A percentile compares a stretch with the other conserved stretches of the same genome.
phyloP scores from a whole-genome alignment of 148 eudicot species.

The Spergularia marina region DNA sequence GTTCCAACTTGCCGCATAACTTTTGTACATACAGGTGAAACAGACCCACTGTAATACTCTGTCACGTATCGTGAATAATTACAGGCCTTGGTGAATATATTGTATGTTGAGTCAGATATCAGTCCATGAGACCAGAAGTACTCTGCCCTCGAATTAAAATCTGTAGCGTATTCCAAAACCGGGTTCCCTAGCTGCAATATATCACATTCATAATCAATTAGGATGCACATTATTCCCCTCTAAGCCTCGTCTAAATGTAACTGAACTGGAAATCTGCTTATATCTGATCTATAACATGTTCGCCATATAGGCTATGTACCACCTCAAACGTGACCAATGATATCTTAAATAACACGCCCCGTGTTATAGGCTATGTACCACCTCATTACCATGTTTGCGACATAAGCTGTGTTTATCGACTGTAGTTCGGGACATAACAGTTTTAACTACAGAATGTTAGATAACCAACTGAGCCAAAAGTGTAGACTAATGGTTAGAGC shows the following conservation, averaged over 20 bases:
- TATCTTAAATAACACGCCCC: too few species aligned
- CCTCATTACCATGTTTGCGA: not conserved
- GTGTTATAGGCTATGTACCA: too few species aligned
- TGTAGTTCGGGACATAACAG: not conserved
- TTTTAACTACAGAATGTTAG: not conserved
- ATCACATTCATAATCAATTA: constrained; percentile 3
- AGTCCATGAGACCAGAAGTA: constrained; percentile 97
- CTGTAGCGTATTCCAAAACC: constrained; percentile 78
- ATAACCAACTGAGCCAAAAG: too few species aligned
- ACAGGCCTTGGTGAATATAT: constrained; percentile 68
- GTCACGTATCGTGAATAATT: constrained; percentile 86
- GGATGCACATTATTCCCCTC: not conserved
- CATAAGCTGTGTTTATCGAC: not conserved
- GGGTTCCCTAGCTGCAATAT: constrained; percentile 82
- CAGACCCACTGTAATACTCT: constrained; percentile 70
- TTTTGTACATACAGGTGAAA: constrained; percentile 68
- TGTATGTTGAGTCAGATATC: constrained; percentile 91
- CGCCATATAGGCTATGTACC: too few species aligned
- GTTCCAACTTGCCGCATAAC: constrained; percentile 71
- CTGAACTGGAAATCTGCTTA: too few species aligned
- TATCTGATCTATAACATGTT: too few species aligned
- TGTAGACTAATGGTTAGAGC: too few species aligned
- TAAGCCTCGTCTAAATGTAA: too few species aligned
- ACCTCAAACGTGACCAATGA: too few species aligned
- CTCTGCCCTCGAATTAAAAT: constrained; percentile 95